These are phyloP conservation scores for Calocera cornea DNA, from an alignment of 768 basidiomycete genomes.

Conservation along the genomic window DNA sequence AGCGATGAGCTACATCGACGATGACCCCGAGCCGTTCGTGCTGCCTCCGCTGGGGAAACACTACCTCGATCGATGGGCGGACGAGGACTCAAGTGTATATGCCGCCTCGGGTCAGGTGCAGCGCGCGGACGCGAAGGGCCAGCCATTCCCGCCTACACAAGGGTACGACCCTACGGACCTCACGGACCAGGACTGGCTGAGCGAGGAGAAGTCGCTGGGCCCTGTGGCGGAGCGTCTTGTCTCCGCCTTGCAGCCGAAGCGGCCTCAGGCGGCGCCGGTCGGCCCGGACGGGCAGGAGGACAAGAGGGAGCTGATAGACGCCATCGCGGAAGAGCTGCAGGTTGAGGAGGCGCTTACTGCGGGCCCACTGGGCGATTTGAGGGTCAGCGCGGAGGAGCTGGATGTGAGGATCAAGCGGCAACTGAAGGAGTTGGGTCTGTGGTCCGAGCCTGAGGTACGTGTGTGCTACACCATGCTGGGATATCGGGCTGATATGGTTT, in stretches of 20 bases:
- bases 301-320: slow-evolving; percentile 62
- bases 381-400: slow-evolving; percentile 64
- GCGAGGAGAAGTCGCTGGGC: slow-evolving; percentile 72
- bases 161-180: slow-evolving; percentile 58
- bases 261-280: slow-evolving; percentile 55
- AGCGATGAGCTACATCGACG: slow-evolving; percentile 46
- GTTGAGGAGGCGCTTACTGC: slow-evolving; percentile 50
- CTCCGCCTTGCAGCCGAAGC: slow-evolving; percentile 36
- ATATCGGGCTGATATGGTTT: not conserved
- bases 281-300: slow-evolving; percentile 31
- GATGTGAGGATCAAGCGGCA: slow-evolving; percentile 34
- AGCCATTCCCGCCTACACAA: slow-evolving; percentile 26
- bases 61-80: slow-evolving; percentile 87
- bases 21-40: slow-evolving; percentile 75
- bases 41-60: slow-evolving; percentile 79
- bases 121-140: slow-evolving; percentile 30
- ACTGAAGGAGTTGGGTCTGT: slow-evolving; percentile 28
- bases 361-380: slow-evolving; percentile 42
- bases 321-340: slow-evolving; percentile 74
- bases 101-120: slow-evolving; percentile 21
- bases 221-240: slow-evolving; percentile 65
- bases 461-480: not conserved
- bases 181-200: slow-evolving; percentile 50
- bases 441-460: slow-evolving; percentile 25
- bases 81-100: slow-evolving; percentile 45